A percentile compares a stretch with the other conserved stretches of the same genome.
phyloP scores from a whole-genome alignment of 164 flowering plant species.

The Kalanchoe fedtschenkoi region DNA sequence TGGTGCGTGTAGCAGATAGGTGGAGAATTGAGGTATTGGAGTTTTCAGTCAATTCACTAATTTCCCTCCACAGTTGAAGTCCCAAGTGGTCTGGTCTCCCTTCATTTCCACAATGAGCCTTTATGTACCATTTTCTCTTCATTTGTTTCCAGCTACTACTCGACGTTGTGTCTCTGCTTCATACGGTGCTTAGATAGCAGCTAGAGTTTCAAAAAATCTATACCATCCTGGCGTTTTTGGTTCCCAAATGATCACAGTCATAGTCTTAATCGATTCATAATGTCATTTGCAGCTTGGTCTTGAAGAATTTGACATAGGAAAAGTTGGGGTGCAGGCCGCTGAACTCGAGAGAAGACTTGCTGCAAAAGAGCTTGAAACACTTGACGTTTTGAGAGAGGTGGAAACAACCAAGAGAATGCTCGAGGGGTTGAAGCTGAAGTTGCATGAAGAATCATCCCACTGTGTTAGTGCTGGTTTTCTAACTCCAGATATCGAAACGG shows the following conservation, averaged over 20 bases:
- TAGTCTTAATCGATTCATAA: background rate
- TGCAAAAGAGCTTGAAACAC: constrained; percentile 47
- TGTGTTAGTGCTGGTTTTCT: constrained; percentile 10
- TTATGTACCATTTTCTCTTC: too few relatives aligned
- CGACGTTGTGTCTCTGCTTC: too few relatives aligned
- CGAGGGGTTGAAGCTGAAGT: constrained; percentile 39
- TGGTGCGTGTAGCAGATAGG: too few relatives aligned
- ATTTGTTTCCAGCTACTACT: too few relatives aligned
- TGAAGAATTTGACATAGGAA: constrained; percentile 30
- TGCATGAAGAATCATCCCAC: constrained; percentile 24
- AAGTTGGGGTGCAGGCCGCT: constrained; percentile 43
- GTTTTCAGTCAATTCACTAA: too few relatives aligned
- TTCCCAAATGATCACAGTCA: background rate
- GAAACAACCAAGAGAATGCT: constrained; percentile 39
- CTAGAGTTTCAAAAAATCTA: too few relatives aligned
- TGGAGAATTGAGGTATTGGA: too few relatives aligned
- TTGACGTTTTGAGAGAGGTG: constrained; percentile 46
- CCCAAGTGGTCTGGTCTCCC: too few relatives aligned
- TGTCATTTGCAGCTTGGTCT: constrained; percentile 17
- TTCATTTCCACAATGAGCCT: too few relatives aligned
- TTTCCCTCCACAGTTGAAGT: too few relatives aligned
- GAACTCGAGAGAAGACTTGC: constrained; percentile 46
- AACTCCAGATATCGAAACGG: constrained; percentile 11
- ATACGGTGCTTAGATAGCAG: background rate
- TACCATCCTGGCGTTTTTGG: constrained; percentile 12